phyloP scores from a whole-genome alignment of 306 rosid species.

The Prinsepia uniflora region DNA sequence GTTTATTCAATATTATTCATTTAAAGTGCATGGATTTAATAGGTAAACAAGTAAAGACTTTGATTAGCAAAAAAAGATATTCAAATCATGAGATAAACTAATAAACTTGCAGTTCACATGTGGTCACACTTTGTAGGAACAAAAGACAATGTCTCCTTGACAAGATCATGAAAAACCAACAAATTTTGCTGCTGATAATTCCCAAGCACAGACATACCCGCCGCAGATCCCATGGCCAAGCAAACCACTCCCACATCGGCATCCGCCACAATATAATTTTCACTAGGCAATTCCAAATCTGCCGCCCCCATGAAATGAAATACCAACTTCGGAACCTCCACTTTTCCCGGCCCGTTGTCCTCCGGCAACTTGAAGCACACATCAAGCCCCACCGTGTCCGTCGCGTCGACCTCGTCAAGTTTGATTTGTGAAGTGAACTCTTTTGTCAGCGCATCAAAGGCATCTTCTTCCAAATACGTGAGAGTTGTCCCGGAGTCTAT shows the following conservation, averaged over 20 bases:
- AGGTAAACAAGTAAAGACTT: not conserved
- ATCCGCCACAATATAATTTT: constrained; percentile 63
- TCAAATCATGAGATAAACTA: too few species aligned
- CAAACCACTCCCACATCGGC: constrained; percentile 50
- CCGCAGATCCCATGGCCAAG: constrained; percentile 65
- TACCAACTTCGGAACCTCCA: constrained; percentile 54
- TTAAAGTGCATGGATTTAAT: too few species aligned
- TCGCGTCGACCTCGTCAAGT: constrained; percentile 38
- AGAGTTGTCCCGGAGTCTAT: constrained; percentile 91
- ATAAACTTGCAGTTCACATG: constrained; percentile 15
- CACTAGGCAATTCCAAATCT: constrained; percentile 60
- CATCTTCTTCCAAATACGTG: constrained; percentile 47
- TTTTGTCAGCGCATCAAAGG: constrained; percentile 34
- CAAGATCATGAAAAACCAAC: constrained; percentile 44
- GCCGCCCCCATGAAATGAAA: constrained; percentile 70
- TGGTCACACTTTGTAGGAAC: constrained; percentile 38
- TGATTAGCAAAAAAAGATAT: not conserved
- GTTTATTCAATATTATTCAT: too few species aligned
- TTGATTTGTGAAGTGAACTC: constrained; percentile 56
- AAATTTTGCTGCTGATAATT: constrained; percentile 46
- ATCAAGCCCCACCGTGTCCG: constrained; percentile 49
- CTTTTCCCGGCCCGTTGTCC: constrained; percentile 14
- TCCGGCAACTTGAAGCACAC: constrained; percentile 60
- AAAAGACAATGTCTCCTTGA: constrained; percentile 33
- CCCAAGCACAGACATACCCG: constrained; percentile 66